Evolutionary conservation across 495 filamentous ascomycete genomes (phyloP).

Genomic region (Xylaria acuta): DNA sequence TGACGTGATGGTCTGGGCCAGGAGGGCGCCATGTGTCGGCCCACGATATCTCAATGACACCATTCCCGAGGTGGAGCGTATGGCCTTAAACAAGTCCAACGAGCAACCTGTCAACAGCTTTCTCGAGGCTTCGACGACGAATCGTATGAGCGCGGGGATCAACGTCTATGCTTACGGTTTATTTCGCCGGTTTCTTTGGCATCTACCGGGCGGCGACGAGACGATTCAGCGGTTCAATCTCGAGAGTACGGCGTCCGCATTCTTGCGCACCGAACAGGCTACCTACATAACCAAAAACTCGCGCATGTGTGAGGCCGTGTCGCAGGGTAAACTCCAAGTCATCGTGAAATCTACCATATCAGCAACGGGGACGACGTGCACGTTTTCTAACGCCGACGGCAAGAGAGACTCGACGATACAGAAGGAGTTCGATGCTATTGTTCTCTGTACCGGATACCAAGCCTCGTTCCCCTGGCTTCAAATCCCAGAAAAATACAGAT

Average conservation of each 20-base stretch:
- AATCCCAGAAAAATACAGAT: background rate
- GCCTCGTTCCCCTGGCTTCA: constrained; percentile 28
- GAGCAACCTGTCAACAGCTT: constrained; percentile 21
- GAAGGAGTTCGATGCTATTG: constrained; percentile 25
- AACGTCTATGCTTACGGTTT: constrained; percentile 28
- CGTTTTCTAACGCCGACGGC: background rate
- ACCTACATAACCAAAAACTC: background rate
- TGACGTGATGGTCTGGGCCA: background rate
- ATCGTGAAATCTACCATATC: background rate
- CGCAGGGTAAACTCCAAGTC: background rate
- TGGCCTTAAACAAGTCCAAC: constrained; percentile 18
- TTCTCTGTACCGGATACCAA: constrained; percentile 24
- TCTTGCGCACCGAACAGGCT: background rate
- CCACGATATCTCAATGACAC: background rate
- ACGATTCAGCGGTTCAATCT: background rate
- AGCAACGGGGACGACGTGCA: background rate
- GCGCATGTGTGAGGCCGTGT: constrained; percentile 6
- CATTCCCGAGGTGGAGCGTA: background rate
- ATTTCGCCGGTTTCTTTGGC: constrained; percentile 16
- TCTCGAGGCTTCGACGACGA: constrained; percentile 25
- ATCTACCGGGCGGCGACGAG: background rate
- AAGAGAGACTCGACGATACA: background rate
- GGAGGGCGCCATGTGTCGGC: background rate
- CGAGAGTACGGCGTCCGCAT: background rate
- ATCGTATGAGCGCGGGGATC: constrained; percentile 23